Base-by-base conservation (phyloP, 1,139 yeast species). In the Pichia sp. region DNA sequence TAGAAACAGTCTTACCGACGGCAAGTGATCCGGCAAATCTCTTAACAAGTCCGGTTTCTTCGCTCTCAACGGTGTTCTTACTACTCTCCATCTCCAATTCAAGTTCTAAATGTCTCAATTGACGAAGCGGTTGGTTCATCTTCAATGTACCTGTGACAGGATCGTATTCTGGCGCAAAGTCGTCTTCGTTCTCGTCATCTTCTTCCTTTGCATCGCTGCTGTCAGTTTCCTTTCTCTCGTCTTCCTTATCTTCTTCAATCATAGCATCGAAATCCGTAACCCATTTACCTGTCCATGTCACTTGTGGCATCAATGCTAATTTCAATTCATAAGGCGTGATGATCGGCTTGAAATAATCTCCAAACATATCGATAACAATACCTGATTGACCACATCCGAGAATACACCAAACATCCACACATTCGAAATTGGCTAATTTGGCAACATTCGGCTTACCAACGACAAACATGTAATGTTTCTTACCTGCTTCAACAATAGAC, bases 361-460 rank as follows among this genome's bases (percentile, higher is more conserved):
- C 82, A 36, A 69, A 70, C 51, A 83, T 82, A 63, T 90, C 96
- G 27, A 91, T 67, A 37, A 93, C 83, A 18, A 93, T 84, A 5
- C 99, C 98, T 48, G 95, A 93, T 58, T 90, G 90, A 15, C 95
- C 91, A 66, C 99, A 94, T 0, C 99, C 99, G 20, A 93, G 68
- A 17, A 93, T 79, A 60, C 95, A 91, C 98, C 99, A 93, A 24
- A 87, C 75, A 58, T 93, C 99, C 17, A 93, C 79, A 19, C 82
- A 83, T 54, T 91, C 98, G 62, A 94, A 93, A 65, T 93, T 93
- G 12, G 99, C 99, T 46, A 93, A 72, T 60, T 93, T 93, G 35
- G 99, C 96, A 5, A 93, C 97, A 61, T 93, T 93, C n/a, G 98
- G 98, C 63, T 94, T 94, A 15, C 99, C 99, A 8, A 93, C 98